phyloP scores from a whole-genome alignment of 2,329 filamentous ascomycete genomes.

The Neoarthrinium moseri region DNA sequence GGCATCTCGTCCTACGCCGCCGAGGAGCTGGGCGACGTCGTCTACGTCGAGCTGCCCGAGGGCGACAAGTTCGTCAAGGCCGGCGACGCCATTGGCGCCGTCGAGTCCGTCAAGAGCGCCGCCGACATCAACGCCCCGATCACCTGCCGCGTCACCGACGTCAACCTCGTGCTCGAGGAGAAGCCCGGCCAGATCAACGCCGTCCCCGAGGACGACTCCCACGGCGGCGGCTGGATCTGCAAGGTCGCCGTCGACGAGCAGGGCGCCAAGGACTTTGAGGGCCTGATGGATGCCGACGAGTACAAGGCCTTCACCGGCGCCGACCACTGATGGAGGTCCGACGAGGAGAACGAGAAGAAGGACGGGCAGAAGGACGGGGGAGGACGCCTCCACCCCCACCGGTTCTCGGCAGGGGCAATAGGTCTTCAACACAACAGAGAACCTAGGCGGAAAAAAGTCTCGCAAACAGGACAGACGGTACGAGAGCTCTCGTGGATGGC shows the following conservation, averaged over 20 bases:
- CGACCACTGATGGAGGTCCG: slow-evolving; percentile 32
- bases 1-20: slow-evolving; percentile 93
- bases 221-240: slow-evolving; percentile 85
- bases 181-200: slow-evolving; percentile 87
- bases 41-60: slow-evolving; percentile 92
- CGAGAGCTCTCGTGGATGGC: no score
- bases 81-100: slow-evolving; percentile 86
- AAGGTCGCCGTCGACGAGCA: slow-evolving; percentile 75
- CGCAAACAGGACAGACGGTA: no score
- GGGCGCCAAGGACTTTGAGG: slow-evolving; percentile 66
- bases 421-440: no score
- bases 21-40: slow-evolving; percentile 89
- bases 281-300: slow-evolving; percentile 71
- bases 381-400: no score
- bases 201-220: slow-evolving; percentile 75
- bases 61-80: slow-evolving; percentile 64
- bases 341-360: no score
- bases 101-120: slow-evolving; percentile 98
- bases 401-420: no score
- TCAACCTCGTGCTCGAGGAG: slow-evolving; percentile 76
- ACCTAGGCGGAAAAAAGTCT: no score
- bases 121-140: slow-evolving; percentile 94
- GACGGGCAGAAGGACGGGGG: no score
- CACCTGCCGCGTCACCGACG: slow-evolving; percentile 69
- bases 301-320: slow-evolving; percentile 72